Conservation (phyloP, 1,139 yeast species). For the Lodderomyces oxycetoniae region DNA sequence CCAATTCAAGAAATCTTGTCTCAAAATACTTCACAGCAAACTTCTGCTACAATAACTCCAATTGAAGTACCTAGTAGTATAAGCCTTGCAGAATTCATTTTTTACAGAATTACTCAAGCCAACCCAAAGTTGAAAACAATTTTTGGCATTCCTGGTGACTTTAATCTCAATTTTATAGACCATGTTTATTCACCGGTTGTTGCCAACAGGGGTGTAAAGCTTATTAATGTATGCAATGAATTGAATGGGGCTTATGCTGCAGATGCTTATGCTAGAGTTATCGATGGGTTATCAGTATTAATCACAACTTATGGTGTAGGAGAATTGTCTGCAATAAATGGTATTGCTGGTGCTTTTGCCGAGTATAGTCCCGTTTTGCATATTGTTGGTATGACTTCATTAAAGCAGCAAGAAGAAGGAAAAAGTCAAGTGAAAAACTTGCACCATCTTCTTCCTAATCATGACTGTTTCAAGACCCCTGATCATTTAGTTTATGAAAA, state of each 20-base stretch:
- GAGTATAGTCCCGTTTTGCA: conserved; percentile 77
- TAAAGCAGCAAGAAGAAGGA: conserved; percentile 25
- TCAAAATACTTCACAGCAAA: neutral
- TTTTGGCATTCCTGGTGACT: conserved; percentile 44
- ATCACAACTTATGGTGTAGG: conserved; percentile 81
- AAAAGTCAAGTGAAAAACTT: conserved; percentile 26
- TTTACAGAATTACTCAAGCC: conserved; percentile 32
- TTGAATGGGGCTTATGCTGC: conserved; percentile 62
- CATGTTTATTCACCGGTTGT: conserved; percentile 28
- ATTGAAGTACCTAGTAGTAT: conserved; percentile 12
- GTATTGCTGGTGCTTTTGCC: conserved; percentile 76
- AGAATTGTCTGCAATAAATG: conserved; percentile 80
- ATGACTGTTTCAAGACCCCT: conserved; percentile 41
- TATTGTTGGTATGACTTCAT: conserved; percentile 68
- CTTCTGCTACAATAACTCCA: conserved; percentile 1
- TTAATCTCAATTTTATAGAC: conserved; percentile 35
- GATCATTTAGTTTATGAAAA: conserved; percentile 63
- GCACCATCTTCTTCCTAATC: conserved; percentile 69
- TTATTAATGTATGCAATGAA: conserved; percentile 35
- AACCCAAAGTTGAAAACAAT: conserved; percentile 33
- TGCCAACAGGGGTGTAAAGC: conserved; percentile 15
- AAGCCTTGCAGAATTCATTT: conserved; percentile 38
- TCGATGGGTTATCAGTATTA: conserved; percentile 40
- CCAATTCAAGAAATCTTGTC: conserved; percentile 9
- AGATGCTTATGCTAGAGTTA: conserved; percentile 67